Evolutionary conservation across 2,329 filamentous ascomycete species (phyloP), one percentile per base, ranked within the genome.

Genomic region (Colletotrichum eleusines): DNA sequence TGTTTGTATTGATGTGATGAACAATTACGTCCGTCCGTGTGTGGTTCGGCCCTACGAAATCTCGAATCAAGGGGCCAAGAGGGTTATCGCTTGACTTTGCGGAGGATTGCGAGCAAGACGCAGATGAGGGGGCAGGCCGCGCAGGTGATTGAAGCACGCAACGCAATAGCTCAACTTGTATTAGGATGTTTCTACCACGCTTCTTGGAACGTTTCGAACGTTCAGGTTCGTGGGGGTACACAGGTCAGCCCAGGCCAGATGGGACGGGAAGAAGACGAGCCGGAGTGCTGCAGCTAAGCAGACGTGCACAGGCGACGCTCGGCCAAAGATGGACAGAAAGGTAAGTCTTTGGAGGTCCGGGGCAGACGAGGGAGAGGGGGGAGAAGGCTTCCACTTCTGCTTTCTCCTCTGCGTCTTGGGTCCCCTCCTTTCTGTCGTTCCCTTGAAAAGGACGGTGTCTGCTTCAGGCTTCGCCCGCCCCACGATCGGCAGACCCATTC

Each of bases 401-500:
- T 38, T 46, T n/a, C 20, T 62, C 5, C n/a, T 62, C 5, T 14
- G n/a, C 33, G 31, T n/a, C 28, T 50, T n/a, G 38, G 44, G 33
- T 8, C 42, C 46, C 46, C 11, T 46, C n/a, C 33, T 53, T 60
- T 59, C 51, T 33, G 42, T 42, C 23, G 28, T 23, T 28, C 26
- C 28, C 44, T 59, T 55, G 11, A 35, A 55, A 59, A 31, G 64
- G 65, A 71, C 53, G 69, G 63, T 63, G 59, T 40, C 64, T 69
- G 69, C 35, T 69, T 71, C 58, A 38, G 64, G 69, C 35, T 51
- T 69, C 58, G 69, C 51, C 58, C 50, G 58, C 44, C 53, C 64
- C 53, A 48, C 65, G 64, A 71, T 71, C 69, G 69, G 64, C 69
- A 69, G 65, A 64, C 50, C 48, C 55, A 64, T 38, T 40, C 55